These are phyloP conservation scores for Encephalitozoon romaleae DNA, from an alignment of 371 early-diverging fungal genomes.

Conservation along the genomic window DNA sequence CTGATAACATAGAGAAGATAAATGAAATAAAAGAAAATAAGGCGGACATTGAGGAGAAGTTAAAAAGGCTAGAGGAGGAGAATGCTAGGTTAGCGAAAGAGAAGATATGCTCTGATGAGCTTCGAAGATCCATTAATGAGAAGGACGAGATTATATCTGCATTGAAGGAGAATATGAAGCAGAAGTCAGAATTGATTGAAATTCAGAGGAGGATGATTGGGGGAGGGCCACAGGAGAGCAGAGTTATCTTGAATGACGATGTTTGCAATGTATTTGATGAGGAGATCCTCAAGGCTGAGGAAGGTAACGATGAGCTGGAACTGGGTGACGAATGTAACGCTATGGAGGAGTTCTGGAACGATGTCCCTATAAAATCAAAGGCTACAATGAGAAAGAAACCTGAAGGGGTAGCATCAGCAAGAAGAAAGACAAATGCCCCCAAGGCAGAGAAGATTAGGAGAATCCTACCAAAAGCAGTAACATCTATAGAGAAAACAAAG, in stretches of 20 bases:
- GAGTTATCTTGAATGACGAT: background rate
- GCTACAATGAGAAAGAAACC: background rate
- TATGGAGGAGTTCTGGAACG: background rate
- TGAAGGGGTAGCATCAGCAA: background rate
- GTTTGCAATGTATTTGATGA: background rate
- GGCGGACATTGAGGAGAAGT: background rate
- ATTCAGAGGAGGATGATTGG: background rate
- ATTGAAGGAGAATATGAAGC: constrained; percentile 7
- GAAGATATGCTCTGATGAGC: background rate
- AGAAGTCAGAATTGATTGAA: constrained; percentile 8
- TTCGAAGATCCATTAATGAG: background rate
- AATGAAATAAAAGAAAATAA: background rate
- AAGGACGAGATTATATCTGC: constrained; percentile 7
- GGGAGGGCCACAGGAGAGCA: background rate
- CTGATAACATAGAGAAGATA: background rate
- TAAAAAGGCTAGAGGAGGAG: background rate
- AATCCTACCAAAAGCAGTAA: background rate
- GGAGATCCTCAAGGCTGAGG: background rate
- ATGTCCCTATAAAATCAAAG: background rate
- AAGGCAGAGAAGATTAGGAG: background rate
- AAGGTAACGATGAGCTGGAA: background rate
- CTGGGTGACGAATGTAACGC: background rate
- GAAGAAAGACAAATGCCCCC: background rate
- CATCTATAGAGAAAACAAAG: background rate
- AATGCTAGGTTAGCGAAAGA: background rate